A percentile compares a stretch with the other conserved stretches of the same genome.
These are phyloP conservation scores for Trapa bicornis DNA, from an alignment of 345 rosid species.

Conservation along the genomic window DNA sequence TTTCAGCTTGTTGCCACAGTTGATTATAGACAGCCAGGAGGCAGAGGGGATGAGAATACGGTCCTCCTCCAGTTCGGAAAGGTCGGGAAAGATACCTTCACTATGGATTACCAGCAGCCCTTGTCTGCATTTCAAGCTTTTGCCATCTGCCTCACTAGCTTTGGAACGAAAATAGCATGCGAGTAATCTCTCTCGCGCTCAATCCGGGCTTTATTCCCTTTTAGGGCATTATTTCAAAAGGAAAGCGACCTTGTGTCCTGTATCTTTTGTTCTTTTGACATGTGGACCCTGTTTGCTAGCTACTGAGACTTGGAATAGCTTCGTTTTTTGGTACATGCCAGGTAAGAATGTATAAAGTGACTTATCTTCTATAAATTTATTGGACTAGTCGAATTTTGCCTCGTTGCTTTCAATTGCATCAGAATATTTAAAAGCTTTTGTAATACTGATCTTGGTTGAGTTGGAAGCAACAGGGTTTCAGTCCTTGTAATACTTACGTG, in stretches of 20 bases:
- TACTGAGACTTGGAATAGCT: neutral
- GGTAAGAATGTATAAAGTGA: neutral
- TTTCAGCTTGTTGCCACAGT: slow-evolving; percentile 71
- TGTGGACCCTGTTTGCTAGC: neutral
- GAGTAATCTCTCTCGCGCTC: slow-evolving; percentile 25
- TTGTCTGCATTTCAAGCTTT: slow-evolving; percentile 90
- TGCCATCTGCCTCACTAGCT: slow-evolving; percentile 88
- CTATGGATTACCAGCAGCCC: slow-evolving; percentile 89
- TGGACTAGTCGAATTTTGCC: neutral
- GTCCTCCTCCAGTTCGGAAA: slow-evolving; percentile 89
- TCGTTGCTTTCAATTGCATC: neutral
- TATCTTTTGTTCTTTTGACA: neutral
- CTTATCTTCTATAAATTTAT: neutral
- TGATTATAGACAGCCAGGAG: slow-evolving; percentile 70
- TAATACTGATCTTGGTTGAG: too few species aligned
- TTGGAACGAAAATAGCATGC: slow-evolving; percentile 91
- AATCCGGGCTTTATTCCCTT: neutral
- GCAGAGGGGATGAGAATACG: slow-evolving; percentile 80
- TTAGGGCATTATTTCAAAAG: neutral
- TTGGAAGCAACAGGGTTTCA: too few species aligned
- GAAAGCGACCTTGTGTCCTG: neutral
- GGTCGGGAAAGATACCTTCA: slow-evolving; percentile 75
- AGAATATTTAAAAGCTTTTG: neutral
- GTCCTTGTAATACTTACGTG: too few species aligned
- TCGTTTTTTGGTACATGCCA: neutral